Percentiles rank a stretch among this genome's conserved stretches.
These are phyloP conservation scores for Cryphonectria nitschkei DNA, from an alignment of 2,329 filamentous ascomycete genomes.

Conservation along the genomic window DNA sequence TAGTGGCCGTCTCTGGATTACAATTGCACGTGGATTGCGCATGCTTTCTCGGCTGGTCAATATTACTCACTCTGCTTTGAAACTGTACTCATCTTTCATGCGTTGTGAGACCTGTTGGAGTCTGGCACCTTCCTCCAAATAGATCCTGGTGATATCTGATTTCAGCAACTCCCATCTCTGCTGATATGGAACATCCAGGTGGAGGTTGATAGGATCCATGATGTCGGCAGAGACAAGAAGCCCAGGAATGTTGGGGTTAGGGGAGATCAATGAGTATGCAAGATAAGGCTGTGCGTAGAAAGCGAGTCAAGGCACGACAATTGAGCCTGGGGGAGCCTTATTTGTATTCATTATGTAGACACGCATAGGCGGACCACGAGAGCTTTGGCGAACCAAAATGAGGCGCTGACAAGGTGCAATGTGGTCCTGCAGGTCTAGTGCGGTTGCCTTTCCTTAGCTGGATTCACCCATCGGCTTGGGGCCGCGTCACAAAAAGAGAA, in stretches of 20 bases:
- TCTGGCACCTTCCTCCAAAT: constrained; percentile 5
- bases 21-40: neutral
- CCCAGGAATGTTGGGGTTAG: neutral
- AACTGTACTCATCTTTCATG: neutral
- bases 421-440: neutral
- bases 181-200: constrained; percentile 29
- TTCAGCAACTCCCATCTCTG: constrained; percentile 33
- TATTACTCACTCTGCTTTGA: constrained; percentile 11
- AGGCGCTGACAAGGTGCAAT: neutral
- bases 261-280: neutral
- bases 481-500: neutral
- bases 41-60: neutral
- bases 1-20: neutral
- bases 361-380: neutral
- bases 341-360: neutral
- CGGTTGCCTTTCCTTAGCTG: neutral
- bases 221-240: neutral
- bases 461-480: too few relatives aligned
- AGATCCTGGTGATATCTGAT: constrained; percentile 30
- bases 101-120: neutral
- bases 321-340: neutral
- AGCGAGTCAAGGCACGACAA: neutral
- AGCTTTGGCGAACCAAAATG: neutral
- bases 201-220: neutral
- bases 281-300: neutral